These are phyloP conservation scores for Allantophomopsis cytisporea DNA, from an alignment of 2,329 filamentous ascomycete genomes.

Conservation along the genomic window DNA sequence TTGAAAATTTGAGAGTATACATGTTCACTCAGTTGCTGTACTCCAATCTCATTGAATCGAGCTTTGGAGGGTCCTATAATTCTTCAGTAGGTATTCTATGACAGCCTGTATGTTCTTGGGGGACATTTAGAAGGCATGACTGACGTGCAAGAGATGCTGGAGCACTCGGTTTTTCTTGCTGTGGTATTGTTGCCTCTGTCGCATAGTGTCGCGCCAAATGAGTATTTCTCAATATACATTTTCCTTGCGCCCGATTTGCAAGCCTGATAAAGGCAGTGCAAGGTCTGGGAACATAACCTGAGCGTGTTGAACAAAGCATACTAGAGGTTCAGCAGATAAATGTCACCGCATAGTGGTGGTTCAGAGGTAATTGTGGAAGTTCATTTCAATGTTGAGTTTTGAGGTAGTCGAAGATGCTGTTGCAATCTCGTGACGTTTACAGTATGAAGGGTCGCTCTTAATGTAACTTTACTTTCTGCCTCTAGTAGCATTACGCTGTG, in stretches of 20 bases:
- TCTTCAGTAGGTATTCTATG: constrained; percentile 1
- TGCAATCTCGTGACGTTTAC: too few species aligned
- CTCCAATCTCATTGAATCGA: constrained; percentile 83
- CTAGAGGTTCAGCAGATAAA: constrained; percentile 4
- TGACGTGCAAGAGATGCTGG: constrained; percentile 6
- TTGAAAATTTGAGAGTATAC: constrained; percentile 77
- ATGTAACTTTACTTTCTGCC: too few species aligned
- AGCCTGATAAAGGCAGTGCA: constrained; percentile 34
- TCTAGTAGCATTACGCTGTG: too few species aligned
- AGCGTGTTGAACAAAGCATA: constrained; percentile 17
- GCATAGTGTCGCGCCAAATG: constrained; percentile 23
- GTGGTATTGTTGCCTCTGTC: constrained; percentile 6
- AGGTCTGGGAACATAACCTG: constrained; percentile 14
- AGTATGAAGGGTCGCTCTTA: too few species aligned
- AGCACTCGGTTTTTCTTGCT: neutral
- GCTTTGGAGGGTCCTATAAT: constrained; percentile 30
- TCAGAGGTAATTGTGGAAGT: too few species aligned
- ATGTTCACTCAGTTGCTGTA: constrained; percentile 81
- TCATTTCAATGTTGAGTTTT: too few species aligned
- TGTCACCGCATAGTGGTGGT: neutral
- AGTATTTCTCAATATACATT: too few species aligned
- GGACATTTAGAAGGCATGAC: constrained; percentile 1
- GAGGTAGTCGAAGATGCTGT: too few species aligned
- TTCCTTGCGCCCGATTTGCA: constrained; percentile 28
- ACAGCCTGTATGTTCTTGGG: neutral